Conservation (phyloP, 2,329 filamentous ascomycete species). For the Penicillium hordei region DNA sequence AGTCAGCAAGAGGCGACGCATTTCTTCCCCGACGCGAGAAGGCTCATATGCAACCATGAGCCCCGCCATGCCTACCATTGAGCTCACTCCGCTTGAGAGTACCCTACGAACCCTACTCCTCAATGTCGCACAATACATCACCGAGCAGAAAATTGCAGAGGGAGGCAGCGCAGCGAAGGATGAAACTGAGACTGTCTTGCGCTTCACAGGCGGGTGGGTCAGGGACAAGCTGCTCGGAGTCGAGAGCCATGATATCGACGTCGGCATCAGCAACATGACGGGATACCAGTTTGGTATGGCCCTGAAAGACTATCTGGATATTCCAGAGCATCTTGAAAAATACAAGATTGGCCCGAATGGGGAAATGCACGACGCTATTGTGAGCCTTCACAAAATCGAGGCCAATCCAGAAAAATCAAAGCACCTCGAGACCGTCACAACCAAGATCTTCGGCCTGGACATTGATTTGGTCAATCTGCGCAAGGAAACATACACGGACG, state of each 20-base stretch:
- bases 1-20: constrained; percentile 35
- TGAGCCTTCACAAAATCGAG: constrained; percentile 81
- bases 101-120: constrained; percentile 74
- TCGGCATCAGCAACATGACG: constrained; percentile 52
- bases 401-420: constrained; percentile 96
- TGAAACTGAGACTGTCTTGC: constrained; percentile 38
- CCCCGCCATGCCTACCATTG: constrained; percentile 41
- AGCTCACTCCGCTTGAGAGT: constrained; percentile 68
- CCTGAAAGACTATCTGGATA: constrained; percentile 46
- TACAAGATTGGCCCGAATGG: constrained; percentile 45
- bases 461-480: constrained; percentile 92
- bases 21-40: constrained; percentile 27
- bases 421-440: constrained; percentile 88
- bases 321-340: constrained; percentile 41
- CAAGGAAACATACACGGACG: constrained; percentile 85
- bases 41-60: constrained; percentile 27
- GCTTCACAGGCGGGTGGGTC: constrained; percentile 53
- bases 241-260: constrained; percentile 50
- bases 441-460: constrained; percentile 79
- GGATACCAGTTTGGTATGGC: constrained; percentile 48
- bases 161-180: constrained; percentile 25
- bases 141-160: constrained; percentile 41
- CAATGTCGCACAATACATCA: constrained; percentile 73
- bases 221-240: constrained; percentile 51
- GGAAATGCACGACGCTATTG: constrained; percentile 64